These are phyloP conservation scores for Cladophialophora yegresii DNA, from an alignment of 2,329 filamentous ascomycete species.

Conservation along the genomic window DNA sequence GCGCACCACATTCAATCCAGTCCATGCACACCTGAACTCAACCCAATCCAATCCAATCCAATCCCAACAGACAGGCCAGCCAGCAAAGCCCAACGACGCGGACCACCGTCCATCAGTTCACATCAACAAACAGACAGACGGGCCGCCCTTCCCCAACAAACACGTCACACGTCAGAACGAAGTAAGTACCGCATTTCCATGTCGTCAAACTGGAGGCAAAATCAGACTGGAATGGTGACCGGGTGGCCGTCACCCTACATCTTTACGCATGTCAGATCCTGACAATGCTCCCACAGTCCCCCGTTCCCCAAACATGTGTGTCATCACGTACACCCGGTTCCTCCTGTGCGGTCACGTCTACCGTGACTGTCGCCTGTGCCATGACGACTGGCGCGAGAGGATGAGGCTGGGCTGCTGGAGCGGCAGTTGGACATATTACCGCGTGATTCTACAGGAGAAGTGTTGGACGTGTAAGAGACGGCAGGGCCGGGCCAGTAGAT, in stretches of 20 bases:
- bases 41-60: too few species aligned
- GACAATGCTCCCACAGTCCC: background rate
- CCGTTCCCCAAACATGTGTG: background rate
- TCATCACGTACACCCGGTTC: background rate
- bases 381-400: background rate
- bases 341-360: background rate
- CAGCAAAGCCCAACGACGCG: too few species aligned
- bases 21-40: too few species aligned
- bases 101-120: too few species aligned
- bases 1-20: too few species aligned
- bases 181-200: too few species aligned
- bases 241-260: background rate
- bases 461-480: background rate
- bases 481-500: background rate
- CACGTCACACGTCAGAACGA: too few species aligned
- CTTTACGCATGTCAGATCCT: background rate
- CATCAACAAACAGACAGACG: too few species aligned
- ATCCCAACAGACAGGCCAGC: too few species aligned
- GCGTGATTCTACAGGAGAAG: background rate
- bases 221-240: too few species aligned
- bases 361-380: background rate
- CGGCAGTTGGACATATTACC: background rate
- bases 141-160: too few species aligned
- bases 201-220: too few species aligned
- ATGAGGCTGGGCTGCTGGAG: background rate